Conservation (phyloP, 352 stramenopile species). For the Globisporangium okanoganense region DNA sequence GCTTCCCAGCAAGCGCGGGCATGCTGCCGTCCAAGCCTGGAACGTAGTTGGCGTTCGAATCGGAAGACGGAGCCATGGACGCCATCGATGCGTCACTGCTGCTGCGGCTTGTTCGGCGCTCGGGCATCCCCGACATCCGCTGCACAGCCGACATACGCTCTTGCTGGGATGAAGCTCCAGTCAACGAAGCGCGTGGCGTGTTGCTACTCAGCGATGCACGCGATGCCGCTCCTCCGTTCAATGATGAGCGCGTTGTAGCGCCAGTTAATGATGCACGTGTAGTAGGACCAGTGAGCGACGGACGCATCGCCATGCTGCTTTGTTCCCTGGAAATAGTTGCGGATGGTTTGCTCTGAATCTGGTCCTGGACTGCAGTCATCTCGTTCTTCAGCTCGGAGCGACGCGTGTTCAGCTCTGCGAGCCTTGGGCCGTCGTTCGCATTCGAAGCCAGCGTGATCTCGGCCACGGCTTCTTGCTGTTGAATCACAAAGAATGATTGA, state of each 20-base stretch:
- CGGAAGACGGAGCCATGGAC: conserved; percentile 42
- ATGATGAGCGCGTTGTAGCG: not conserved
- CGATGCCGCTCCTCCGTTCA: not conserved
- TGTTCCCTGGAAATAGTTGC: conserved; percentile 23
- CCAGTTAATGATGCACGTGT: not conserved
- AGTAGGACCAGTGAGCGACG: conserved; percentile 18
- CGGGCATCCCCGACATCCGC: conserved; percentile 28
- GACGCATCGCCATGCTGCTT: conserved; percentile 25
- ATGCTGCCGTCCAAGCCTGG: conserved; percentile 19
- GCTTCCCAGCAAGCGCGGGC: conserved; percentile 42
- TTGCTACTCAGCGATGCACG: conserved; percentile 2
- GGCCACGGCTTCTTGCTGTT: conserved; percentile 58
- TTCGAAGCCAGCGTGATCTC: conserved; percentile 54
- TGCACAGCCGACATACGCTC: conserved; percentile 7
- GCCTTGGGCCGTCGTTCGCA: conserved; percentile 44
- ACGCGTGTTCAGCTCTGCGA: conserved; percentile 44
- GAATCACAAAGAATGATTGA: not conserved
- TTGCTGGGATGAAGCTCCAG: conserved; percentile 1
- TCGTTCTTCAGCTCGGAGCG: conserved; percentile 71
- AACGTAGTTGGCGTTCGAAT: conserved; percentile 39
- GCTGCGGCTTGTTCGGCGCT: conserved; percentile 31
- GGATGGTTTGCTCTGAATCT: conserved; percentile 15
- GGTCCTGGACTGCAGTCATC: conserved; percentile 65
- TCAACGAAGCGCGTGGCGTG: conserved; percentile 7
- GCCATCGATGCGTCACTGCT: conserved; percentile 55